Percentiles rank a stretch among this genome's conserved stretches.
phyloP scores from a whole-genome alignment of 2,329 filamentous ascomycete genomes.

The Xylaria sp. region DNA sequence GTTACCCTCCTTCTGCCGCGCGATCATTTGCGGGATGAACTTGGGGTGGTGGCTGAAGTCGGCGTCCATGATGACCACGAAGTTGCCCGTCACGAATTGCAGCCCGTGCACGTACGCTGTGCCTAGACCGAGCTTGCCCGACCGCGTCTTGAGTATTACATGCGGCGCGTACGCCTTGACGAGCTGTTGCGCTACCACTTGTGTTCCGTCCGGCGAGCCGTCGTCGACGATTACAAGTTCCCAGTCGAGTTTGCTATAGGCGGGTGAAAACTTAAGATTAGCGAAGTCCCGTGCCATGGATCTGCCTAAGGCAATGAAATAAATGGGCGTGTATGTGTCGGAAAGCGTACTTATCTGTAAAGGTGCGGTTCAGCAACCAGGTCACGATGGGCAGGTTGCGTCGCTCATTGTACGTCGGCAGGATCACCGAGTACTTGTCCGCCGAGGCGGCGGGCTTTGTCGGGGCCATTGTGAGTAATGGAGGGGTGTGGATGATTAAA shows the following conservation, averaged over 20 bases:
- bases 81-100: slow-evolving; percentile 90
- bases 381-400: slow-evolving; percentile 95
- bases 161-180: slow-evolving; percentile 84
- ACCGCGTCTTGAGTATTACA: slow-evolving; percentile 85
- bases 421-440: slow-evolving; percentile 95
- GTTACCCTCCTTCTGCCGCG: slow-evolving; percentile 77
- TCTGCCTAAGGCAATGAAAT: no score
- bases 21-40: slow-evolving; percentile 96
- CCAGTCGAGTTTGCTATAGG: slow-evolving; percentile 85
- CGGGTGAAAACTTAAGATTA: slow-evolving; percentile 31
- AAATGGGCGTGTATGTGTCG: background rate
- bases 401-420: slow-evolving; percentile 99
- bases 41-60: slow-evolving; percentile 99
- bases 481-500: slow-evolving; percentile 17
- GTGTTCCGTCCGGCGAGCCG: slow-evolving; percentile 94
- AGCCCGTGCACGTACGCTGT: slow-evolving; percentile 97
- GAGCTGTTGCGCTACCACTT: slow-evolving; percentile 89
- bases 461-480: slow-evolving; percentile 58
- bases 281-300: slow-evolving; percentile 1
- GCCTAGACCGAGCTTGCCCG: slow-evolving; percentile 95
- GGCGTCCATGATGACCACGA: slow-evolving; percentile 99
- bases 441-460: slow-evolving; percentile 53
- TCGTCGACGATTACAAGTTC: slow-evolving; percentile 99
- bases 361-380: slow-evolving; percentile 93
- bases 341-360: slow-evolving; percentile 79